phyloP scores from a whole-genome alignment of 768 basidiomycete genomes.

The Amanita rubescens region DNA sequence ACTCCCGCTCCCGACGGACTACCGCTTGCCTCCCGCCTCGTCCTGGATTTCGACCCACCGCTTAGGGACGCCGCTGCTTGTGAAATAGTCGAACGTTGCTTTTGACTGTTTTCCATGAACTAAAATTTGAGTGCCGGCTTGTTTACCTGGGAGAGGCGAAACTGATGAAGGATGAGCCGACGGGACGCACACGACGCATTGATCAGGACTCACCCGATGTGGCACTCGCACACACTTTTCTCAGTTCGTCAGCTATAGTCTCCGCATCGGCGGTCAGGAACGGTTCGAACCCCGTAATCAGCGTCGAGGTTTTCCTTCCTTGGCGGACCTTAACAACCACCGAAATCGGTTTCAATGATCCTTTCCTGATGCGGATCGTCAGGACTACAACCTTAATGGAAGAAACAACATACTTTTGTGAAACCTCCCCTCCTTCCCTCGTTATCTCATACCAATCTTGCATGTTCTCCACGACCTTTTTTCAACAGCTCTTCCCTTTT shows the following conservation, averaged over 20 bases:
- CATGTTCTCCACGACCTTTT: constrained; percentile 56
- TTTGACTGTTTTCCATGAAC: constrained; percentile 82
- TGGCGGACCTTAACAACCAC: constrained; percentile 69
- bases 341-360: constrained; percentile 60
- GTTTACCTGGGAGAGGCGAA: constrained; percentile 50
- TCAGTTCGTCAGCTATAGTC: constrained; percentile 71
- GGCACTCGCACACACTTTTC: constrained; percentile 69
- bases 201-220: constrained; percentile 53
- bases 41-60: constrained; percentile 62
- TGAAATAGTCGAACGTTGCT: constrained; percentile 58
- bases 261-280: constrained; percentile 61
- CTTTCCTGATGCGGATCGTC: constrained; percentile 51
- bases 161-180: constrained; percentile 29
- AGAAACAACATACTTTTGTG: constrained; percentile 46
- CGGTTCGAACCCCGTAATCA: constrained; percentile 74
- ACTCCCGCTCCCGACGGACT: neutral
- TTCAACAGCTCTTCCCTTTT: constrained; percentile 58
- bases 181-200: neutral
- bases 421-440: constrained; percentile 47
- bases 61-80: constrained; percentile 69
- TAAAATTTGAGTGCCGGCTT: constrained; percentile 55
- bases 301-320: constrained; percentile 64
- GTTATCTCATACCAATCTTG: constrained; percentile 69
- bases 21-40: constrained; percentile 43
- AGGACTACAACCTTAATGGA: neutral